These are phyloP conservation scores for Boletus huronensis DNA, from an alignment of 768 basidiomycete species.

Conservation along the genomic window DNA sequence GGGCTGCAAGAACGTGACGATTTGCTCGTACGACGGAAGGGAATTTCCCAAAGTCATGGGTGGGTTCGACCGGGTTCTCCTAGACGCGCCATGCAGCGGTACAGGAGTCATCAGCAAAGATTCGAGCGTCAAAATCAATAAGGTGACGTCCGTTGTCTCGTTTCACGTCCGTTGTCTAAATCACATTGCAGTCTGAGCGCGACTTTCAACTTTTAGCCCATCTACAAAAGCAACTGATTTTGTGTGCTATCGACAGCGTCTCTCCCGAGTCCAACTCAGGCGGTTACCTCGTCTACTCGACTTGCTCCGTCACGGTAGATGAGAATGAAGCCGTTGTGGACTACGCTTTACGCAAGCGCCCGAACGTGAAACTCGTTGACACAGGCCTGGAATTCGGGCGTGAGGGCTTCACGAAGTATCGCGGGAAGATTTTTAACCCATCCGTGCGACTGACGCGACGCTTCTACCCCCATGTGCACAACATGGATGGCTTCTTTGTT, in stretches of 20 bases:
- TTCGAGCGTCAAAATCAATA: conserved; percentile 95
- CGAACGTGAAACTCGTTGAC: conserved; percentile 88
- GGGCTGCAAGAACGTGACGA: conserved; percentile 96
- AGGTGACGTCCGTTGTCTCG: conserved; percentile 48
- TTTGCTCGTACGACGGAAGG: conserved; percentile 95
- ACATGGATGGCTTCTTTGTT: conserved; percentile 99
- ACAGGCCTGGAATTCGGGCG: conserved; percentile 92
- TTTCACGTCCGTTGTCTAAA: conserved; percentile 5
- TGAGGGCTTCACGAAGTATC: conserved; percentile 85
- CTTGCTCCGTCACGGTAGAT: conserved; percentile 96
- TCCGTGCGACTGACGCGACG: conserved; percentile 78
- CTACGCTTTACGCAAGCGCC: conserved; percentile 92
- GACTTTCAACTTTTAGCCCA: conserved; percentile 97
- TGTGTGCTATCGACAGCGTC: conserved; percentile 97
- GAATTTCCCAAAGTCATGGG: conserved; percentile 99
- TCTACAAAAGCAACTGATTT: conserved; percentile 95
- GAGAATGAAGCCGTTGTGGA: conserved; percentile 99
- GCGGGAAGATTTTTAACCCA: conserved; percentile 85
- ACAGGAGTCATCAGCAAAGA: conserved; percentile 99
- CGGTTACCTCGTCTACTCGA: conserved; percentile 95
- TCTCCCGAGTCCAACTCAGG: conserved; percentile 87
- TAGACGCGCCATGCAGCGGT: conserved; percentile 97
- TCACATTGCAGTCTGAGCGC: conserved; percentile 67
- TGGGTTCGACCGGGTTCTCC: conserved; percentile 93
- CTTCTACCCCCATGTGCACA: conserved; percentile 97